Base-by-base conservation (phyloP, 1,284 basidiomycete species). In the Mycosarcoma maydis region DNA sequence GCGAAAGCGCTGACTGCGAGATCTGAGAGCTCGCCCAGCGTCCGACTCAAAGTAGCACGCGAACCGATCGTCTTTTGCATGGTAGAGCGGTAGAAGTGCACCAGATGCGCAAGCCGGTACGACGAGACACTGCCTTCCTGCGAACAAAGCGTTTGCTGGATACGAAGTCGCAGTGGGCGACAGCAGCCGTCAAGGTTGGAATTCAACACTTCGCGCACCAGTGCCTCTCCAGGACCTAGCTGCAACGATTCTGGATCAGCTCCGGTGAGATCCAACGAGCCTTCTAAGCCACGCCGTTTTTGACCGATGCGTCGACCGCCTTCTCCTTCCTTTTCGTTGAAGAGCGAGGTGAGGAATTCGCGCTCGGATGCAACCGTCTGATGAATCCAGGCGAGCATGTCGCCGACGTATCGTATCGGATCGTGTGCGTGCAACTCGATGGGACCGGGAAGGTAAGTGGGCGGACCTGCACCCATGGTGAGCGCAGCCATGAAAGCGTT, bases 321-420 rank as follows among this genome's bases (percentile, higher is more conserved):
- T 88, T 40, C 84, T 83, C 34, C 90, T 41, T 66, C 72, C 56
- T 62, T 54, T 17, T 60, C 60, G 32, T 61, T 62, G 17, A 80
- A 72, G 0, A 80, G 64, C 6, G 72, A 44, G 0, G 61, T 70
- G 6, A 80, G 51, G n/a, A 80, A 73, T 83, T 98, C 96, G 45
- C 90, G 89, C 82, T 98, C 95, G 4, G 90, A 90, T 0, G 95
- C 95, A 58, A 96, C 93, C 0, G 90, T 87, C 72, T 98, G 96
- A 83, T 98, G 95, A 1, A 98, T 89, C 96, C 95, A 98, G 0
- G 94, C 95, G 4, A 98, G 88, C 92, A 98, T 98, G 82, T 98
- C 95, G 17, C 95, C 94, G 14, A 96, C 89, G 80, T 98, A 98
- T 23, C 95, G 89, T 65, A 93, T 86, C 0, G 95, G 94, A 80